A percentile compares a stretch with the other conserved stretches of the same genome.
Conservation (phyloP, 148 eudicot genomes). For the Nepenthes mirabilis region DNA sequence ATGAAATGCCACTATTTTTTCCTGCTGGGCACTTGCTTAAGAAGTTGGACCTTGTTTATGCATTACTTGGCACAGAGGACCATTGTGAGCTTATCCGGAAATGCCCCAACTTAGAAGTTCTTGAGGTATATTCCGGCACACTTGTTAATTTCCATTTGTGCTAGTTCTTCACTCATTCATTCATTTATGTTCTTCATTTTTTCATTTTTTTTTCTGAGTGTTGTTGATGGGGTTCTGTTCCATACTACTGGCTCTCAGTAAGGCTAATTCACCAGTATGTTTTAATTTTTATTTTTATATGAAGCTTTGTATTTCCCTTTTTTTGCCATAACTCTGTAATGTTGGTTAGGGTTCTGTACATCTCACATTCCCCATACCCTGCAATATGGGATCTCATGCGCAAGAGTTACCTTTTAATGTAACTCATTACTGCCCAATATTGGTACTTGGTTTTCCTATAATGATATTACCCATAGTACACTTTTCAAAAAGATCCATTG, state of each 20-base stretch:
- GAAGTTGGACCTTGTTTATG: slow-evolving; percentile 77
- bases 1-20: slow-evolving; percentile 54
- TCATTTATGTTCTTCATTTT: neutral
- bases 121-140: slow-evolving; percentile 52
- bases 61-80: slow-evolving; percentile 61
- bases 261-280: neutral
- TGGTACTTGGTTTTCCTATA: too few relatives aligned
- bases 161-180: neutral
- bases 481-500: too few relatives aligned
- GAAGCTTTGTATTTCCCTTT: too few relatives aligned
- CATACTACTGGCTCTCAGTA: too few relatives aligned
- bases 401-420: too few relatives aligned
- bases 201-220: neutral
- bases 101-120: slow-evolving; percentile 86
- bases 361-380: too few relatives aligned
- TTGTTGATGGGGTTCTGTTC: neutral
- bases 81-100: slow-evolving; percentile 53
- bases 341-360: too few relatives aligned
- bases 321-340: too few relatives aligned
- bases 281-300: neutral
- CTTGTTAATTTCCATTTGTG: neutral
- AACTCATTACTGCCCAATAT: too few relatives aligned
- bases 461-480: too few relatives aligned
- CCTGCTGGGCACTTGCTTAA: slow-evolving; percentile 47
- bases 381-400: too few relatives aligned